A percentile compares a stretch with the other conserved stretches of the same genome.
These are phyloP conservation scores for Candida nitratophila DNA, from an alignment of 805 yeast species.

Conservation along the genomic window DNA sequence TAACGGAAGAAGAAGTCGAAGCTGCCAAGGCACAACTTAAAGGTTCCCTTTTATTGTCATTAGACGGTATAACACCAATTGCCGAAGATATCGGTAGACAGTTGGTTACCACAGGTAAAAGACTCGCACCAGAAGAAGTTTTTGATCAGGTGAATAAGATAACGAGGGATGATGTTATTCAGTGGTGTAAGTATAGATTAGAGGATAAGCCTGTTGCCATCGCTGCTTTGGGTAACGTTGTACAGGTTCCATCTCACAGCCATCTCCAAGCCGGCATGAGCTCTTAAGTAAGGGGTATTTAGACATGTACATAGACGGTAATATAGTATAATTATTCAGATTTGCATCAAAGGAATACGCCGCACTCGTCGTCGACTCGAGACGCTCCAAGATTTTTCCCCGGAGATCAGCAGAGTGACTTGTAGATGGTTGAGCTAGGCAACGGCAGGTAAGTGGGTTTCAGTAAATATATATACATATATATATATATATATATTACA, in stretches of 20 bases:
- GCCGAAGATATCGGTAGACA: conserved; percentile 99
- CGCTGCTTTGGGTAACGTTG: conserved; percentile 85
- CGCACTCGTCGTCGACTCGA: too few species aligned
- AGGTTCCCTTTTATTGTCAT: conserved; percentile 80
- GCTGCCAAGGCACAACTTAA: conserved; percentile 92
- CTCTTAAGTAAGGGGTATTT: too few species aligned
- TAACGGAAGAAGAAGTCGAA: conserved; percentile 80
- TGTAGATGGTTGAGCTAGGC: too few species aligned
- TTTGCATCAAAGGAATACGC: too few species aligned
- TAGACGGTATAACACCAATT: conserved; percentile 92
- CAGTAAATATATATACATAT: too few species aligned
- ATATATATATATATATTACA: too few species aligned
- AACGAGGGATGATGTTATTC: conserved; percentile 68
- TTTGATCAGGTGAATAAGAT: conserved; percentile 72
- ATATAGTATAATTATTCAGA: too few species aligned
- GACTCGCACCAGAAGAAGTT: conserved; percentile 67
- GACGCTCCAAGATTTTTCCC: too few species aligned
- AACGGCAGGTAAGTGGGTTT: too few species aligned
- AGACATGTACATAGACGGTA: too few species aligned
- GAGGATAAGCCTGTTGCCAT: conserved; percentile 76
- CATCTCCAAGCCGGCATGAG: conserved; percentile 39
- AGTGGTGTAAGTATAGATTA: conserved; percentile 83
- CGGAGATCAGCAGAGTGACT: too few species aligned
- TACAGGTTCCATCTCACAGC: conserved; percentile 59
- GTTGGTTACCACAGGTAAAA: conserved; percentile 84